Evolutionary conservation across 805 yeast species (phyloP).

Genomic region (Torulaspora franciscae): DNA sequence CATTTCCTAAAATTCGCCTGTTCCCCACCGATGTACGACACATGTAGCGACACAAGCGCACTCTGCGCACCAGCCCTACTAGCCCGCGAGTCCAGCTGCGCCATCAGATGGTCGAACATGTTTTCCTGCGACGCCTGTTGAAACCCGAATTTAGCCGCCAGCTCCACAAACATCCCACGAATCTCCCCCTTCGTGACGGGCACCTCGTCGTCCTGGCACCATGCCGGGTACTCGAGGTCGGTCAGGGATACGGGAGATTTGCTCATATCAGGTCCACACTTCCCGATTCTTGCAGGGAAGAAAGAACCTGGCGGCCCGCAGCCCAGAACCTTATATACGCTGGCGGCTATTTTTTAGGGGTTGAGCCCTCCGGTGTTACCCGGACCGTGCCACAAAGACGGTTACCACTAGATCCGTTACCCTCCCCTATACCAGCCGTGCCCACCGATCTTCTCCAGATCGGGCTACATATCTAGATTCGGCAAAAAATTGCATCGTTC

Average conservation of each 20-base stretch:
- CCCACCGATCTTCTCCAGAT: background rate
- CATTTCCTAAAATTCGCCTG: constrained; percentile 83
- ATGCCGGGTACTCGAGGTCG: constrained; percentile 34
- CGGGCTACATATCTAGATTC: background rate
- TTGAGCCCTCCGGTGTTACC: background rate
- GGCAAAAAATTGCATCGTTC: constrained; percentile 1
- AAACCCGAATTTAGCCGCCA: constrained; percentile 72
- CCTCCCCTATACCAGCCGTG: constrained; percentile 1
- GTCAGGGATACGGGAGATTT: constrained; percentile 19
- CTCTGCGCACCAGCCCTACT: constrained; percentile 66
- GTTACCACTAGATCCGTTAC: background rate
- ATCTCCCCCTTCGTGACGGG: constrained; percentile 70
- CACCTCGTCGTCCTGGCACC: constrained; percentile 46
- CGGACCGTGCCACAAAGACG: background rate
- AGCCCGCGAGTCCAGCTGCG: constrained; percentile 79
- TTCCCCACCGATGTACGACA: constrained; percentile 90
- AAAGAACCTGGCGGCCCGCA: background rate
- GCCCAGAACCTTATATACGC: background rate
- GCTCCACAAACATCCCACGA: constrained; percentile 50
- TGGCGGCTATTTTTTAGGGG: background rate
- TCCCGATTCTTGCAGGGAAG: background rate
- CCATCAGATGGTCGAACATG: constrained; percentile 76
- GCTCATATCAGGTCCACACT: background rate
- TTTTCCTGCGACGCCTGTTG: constrained; percentile 73
- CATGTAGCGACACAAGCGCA: constrained; percentile 75